phyloP scores from a whole-genome alignment of 768 basidiomycete genomes.

The Tylopilus cervinicoccineus region DNA sequence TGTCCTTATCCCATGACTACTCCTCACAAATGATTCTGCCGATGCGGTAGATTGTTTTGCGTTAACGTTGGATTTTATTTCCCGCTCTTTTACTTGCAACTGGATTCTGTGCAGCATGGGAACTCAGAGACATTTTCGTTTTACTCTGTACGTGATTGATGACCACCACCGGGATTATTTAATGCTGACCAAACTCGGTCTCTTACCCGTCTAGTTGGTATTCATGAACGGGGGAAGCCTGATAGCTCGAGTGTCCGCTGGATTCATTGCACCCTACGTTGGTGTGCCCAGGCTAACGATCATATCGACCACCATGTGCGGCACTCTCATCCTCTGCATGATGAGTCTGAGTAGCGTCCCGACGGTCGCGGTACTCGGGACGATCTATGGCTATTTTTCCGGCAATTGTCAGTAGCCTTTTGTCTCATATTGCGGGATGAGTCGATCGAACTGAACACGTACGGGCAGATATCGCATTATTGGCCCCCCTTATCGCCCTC shows the following conservation, averaged over 20 bases:
- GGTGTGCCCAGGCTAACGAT: conserved; percentile 44
- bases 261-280: conserved; percentile 36
- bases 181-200: background rate
- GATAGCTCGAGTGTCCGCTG: conserved; percentile 48
- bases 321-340: conserved; percentile 41
- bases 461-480: conserved; percentile 32
- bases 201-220: conserved; percentile 36
- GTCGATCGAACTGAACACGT: background rate
- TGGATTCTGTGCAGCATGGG: conserved; percentile 47
- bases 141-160: conserved; percentile 40
- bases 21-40: background rate
- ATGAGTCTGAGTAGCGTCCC: conserved; percentile 35
- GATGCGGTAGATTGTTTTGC: conserved; percentile 12
- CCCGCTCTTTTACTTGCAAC: conserved; percentile 56
- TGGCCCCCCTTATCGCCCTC: conserved; percentile 41
- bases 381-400: conserved; percentile 45
- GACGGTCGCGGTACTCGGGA: conserved; percentile 37
- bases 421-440: background rate
- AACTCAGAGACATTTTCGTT: conserved; percentile 47
- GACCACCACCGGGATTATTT: background rate
- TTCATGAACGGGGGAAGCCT: conserved; percentile 50
- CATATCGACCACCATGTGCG: conserved; percentile 29
- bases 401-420: conserved; percentile 35
- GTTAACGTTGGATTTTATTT: conserved; percentile 42
- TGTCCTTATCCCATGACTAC: background rate